phyloP scores from a whole-genome alignment of 2,329 filamentous ascomycete species.

The Nannizzia gypsea region DNA sequence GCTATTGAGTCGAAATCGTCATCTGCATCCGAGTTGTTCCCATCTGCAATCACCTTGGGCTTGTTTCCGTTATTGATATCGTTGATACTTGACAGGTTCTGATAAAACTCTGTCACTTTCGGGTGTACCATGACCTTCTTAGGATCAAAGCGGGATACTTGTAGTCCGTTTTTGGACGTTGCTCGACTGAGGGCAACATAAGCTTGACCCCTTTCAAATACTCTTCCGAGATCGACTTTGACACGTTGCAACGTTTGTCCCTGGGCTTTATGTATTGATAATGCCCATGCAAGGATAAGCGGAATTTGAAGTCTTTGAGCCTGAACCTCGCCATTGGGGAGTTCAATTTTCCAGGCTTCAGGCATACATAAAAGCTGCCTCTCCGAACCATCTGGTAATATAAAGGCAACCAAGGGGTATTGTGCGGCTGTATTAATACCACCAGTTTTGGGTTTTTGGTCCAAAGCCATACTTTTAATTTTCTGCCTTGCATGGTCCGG shows the following conservation, averaged over 20 bases:
- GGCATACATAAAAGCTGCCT: slow-evolving; percentile 69
- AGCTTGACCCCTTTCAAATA: slow-evolving; percentile 95
- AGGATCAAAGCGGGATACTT: slow-evolving; percentile 80
- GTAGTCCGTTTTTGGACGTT: slow-evolving; percentile 72
- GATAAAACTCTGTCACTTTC: slow-evolving; percentile 74
- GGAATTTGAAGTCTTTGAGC: slow-evolving; percentile 74
- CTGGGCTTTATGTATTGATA: slow-evolving; percentile 97
- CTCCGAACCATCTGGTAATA: slow-evolving; percentile 62
- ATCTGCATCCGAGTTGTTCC: not conserved
- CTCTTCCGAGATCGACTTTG: slow-evolving; percentile 80
- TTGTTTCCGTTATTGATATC: not conserved
- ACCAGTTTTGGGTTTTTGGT: slow-evolving; percentile 20
- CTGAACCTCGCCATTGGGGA: slow-evolving; percentile 89
- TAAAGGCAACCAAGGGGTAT: slow-evolving; percentile 78
- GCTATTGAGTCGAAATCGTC: not conserved
- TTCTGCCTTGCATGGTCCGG: slow-evolving; percentile 42
- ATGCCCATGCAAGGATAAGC: slow-evolving; percentile 87
- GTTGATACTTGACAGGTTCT: slow-evolving; percentile 51
- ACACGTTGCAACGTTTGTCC: slow-evolving; percentile 89
- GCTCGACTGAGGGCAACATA: slow-evolving; percentile 94
- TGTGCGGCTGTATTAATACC: slow-evolving; percentile 42
- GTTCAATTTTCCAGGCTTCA: slow-evolving; percentile 91
- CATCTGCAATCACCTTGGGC: not conserved
- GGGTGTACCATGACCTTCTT: slow-evolving; percentile 90
- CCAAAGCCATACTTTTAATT: slow-evolving; percentile 42